phyloP scores from a whole-genome alignment of 2,329 filamentous ascomycete genomes.

The Nemania diffusa region DNA sequence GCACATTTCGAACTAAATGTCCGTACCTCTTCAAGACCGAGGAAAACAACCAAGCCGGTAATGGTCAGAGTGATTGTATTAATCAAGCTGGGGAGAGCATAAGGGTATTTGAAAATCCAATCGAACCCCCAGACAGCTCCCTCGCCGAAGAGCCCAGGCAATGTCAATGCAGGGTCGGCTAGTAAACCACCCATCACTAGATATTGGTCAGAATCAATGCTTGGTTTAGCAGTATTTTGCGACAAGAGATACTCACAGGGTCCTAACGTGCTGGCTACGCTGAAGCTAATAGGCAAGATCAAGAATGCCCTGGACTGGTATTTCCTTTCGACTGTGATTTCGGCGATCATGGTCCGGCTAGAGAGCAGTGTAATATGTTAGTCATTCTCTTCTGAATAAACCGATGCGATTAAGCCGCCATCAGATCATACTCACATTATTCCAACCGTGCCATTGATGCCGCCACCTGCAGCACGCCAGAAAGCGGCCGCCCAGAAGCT shows the following conservation, averaged over 20 bases:
- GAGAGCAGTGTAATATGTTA: not conserved
- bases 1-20: not conserved
- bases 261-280: constrained; percentile 58
- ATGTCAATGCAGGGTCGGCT: constrained; percentile 71
- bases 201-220: constrained; percentile 25
- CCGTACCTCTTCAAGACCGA: constrained; percentile 73
- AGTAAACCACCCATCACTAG: constrained; percentile 71
- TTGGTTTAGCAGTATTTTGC: not conserved
- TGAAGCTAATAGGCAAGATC: constrained; percentile 61
- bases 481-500: constrained; percentile 72
- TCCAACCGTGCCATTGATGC: constrained; percentile 61
- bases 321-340: constrained; percentile 60
- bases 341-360: constrained; percentile 60
- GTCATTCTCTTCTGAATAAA: not conserved
- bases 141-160: constrained; percentile 71
- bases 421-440: constrained; percentile 55
- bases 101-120: constrained; percentile 74
- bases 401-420: not conserved
- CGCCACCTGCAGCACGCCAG: constrained; percentile 74
- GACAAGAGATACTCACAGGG: constrained; percentile 50
- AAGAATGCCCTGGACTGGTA: constrained; percentile 61
- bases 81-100: constrained; percentile 75
- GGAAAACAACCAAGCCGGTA: constrained; percentile 65
- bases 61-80: constrained; percentile 69
- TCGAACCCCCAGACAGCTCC: constrained; percentile 67